Conservation (phyloP, 2,329 filamentous ascomycete genomes). For the Pseudocercospora eumusae region DNA sequence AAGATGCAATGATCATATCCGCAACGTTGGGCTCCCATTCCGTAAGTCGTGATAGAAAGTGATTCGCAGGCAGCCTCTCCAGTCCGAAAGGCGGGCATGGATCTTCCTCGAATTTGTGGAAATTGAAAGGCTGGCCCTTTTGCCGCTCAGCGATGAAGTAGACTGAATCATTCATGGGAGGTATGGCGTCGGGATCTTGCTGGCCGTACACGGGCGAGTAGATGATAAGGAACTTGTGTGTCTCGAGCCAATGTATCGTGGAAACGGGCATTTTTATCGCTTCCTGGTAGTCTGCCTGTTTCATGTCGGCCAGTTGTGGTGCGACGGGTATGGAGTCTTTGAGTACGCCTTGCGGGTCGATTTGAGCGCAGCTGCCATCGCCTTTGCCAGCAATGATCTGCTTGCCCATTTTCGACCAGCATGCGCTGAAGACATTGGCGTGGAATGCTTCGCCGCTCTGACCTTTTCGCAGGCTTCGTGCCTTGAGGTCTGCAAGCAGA, state of each 20-base stretch:
- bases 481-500: slow-evolving; percentile 77
- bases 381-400: slow-evolving; percentile 84
- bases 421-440: slow-evolving; percentile 74
- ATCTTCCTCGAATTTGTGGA: slow-evolving; percentile 68
- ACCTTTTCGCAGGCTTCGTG: slow-evolving; percentile 59
- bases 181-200: slow-evolving; percentile 21
- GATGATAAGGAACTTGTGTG: slow-evolving; percentile 63
- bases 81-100: slow-evolving; percentile 67
- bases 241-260: slow-evolving; percentile 84
- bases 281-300: slow-evolving; percentile 46
- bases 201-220: slow-evolving; percentile 61
- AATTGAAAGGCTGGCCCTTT: slow-evolving; percentile 62
- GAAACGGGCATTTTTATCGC: slow-evolving; percentile 31
- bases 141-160: slow-evolving; percentile 77
- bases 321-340: slow-evolving; percentile 81
- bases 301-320: slow-evolving; percentile 54
- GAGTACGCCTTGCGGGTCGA: slow-evolving; percentile 75
- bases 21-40: slow-evolving; percentile 78
- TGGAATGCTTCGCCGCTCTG: slow-evolving; percentile 66
- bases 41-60: slow-evolving; percentile 74
- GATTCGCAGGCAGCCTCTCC: slow-evolving; percentile 65
- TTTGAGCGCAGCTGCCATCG: slow-evolving; percentile 77
- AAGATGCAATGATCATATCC: slow-evolving; percentile 79
- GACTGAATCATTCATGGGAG: slow-evolving; percentile 56
- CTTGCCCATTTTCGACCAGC: slow-evolving; percentile 92